Evolutionary conservation across 441 rosid genomes (phyloP).

Genomic region (Brassica hybrid): DNA sequence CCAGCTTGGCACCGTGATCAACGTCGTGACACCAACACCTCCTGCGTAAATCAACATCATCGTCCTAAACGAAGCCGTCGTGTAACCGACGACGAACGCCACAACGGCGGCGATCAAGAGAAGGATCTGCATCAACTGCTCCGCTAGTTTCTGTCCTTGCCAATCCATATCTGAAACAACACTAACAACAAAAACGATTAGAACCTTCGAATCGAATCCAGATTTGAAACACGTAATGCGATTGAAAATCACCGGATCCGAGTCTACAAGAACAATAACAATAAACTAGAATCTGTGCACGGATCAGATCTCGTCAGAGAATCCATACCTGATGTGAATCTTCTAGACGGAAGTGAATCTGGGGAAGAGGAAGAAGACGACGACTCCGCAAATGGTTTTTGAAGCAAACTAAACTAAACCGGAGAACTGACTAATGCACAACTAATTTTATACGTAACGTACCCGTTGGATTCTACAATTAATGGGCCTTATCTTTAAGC

Average conservation of each 20-base stretch:
- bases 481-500: constrained; percentile 22
- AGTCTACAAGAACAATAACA: background rate
- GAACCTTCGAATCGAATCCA: background rate
- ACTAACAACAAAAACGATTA: background rate
- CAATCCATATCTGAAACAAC: constrained; percentile 74
- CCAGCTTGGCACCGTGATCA: constrained; percentile 90
- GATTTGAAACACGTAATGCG: background rate
- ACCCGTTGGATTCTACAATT: background rate
- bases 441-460: background rate
- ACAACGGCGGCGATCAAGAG: constrained; percentile 66
- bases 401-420: constrained; percentile 17
- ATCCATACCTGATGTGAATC: constrained; percentile 23
- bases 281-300: background rate
- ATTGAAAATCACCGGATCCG: background rate
- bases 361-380: constrained; percentile 24
- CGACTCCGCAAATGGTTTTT: constrained; percentile 9
- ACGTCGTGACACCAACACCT: constrained; percentile 70
- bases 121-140: constrained; percentile 90
- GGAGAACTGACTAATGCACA: constrained; percentile 21
- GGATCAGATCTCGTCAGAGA: background rate
- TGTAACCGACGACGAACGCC: constrained; percentile 58
- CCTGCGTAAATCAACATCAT: constrained; percentile 78
- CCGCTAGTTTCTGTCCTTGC: constrained; percentile 96
- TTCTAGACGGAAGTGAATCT: constrained; percentile 1
- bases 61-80: constrained; percentile 67